A percentile compares a stretch with the other conserved stretches of the same genome.
Evolutionary conservation across 805 yeast species (phyloP).

Genomic region (Suhomyces emberorum): DNA sequence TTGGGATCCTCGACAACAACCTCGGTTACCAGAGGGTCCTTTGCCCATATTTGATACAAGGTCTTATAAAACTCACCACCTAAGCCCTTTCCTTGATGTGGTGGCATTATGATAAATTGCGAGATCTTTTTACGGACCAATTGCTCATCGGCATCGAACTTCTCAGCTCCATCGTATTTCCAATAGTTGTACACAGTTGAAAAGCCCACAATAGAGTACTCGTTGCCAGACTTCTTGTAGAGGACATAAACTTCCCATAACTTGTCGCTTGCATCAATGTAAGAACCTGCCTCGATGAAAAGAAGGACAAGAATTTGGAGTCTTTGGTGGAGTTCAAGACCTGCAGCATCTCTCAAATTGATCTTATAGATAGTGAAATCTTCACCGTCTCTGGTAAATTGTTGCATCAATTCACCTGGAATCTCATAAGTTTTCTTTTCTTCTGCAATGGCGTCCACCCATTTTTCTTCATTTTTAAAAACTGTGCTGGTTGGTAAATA

Average conservation of each 20-base stretch:
- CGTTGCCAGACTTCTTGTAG: slow-evolving; percentile 22
- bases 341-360: slow-evolving; percentile 37
- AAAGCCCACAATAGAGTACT: slow-evolving; percentile 65
- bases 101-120: slow-evolving; percentile 83
- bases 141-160: slow-evolving; percentile 45
- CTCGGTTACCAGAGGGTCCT: slow-evolving; percentile 54
- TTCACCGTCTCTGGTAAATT: slow-evolving; percentile 34
- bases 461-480: slow-evolving; percentile 58
- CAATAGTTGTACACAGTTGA: slow-evolving; percentile 82
- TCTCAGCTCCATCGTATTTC: slow-evolving; percentile 56
- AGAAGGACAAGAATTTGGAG: slow-evolving; percentile 77
- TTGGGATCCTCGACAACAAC: slow-evolving; percentile 93
- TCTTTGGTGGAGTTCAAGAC: slow-evolving; percentile 57
- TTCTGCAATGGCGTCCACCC: slow-evolving; percentile 55
- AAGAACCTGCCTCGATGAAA: slow-evolving; percentile 92
- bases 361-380: slow-evolving; percentile 52
- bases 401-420: slow-evolving; percentile 37
- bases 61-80: slow-evolving; percentile 66
- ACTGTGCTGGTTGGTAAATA: slow-evolving; percentile 62
- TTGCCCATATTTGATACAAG: slow-evolving; percentile 54
- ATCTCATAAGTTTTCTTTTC: slow-evolving; percentile 45
- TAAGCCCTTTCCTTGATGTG: slow-evolving; percentile 68
- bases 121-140: slow-evolving; percentile 70
- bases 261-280: slow-evolving; percentile 70
- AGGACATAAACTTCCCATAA: slow-evolving; percentile 77